These are phyloP conservation scores for Rhizophagus sp. DNA, from an alignment of 192 early-diverging fungal species.

Conservation along the genomic window DNA sequence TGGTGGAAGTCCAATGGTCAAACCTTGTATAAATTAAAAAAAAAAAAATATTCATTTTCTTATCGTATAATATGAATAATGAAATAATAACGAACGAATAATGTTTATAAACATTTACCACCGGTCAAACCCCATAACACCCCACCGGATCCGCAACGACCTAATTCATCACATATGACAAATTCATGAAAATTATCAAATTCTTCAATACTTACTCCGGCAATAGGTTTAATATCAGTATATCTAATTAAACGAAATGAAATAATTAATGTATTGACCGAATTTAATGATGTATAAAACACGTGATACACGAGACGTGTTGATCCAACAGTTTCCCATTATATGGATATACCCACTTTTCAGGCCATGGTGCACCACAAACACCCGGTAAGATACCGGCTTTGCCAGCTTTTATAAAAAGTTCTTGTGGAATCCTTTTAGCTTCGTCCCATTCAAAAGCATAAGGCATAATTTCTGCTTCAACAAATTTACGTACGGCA, in stretches of 20 bases:
- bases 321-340: too few species aligned
- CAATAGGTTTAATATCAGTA: slow-evolving; percentile 36
- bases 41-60: too few species aligned
- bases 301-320: not conserved
- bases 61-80: not conserved
- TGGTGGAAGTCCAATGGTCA: slow-evolving; percentile 76
- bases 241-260: not conserved
- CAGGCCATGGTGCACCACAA: slow-evolving; percentile 42
- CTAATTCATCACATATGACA: slow-evolving; percentile 78
- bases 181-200: slow-evolving; percentile 73
- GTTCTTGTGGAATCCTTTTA: slow-evolving; percentile 68
- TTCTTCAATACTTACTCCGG: slow-evolving; percentile 53
- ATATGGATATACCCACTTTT: slow-evolving; percentile 1
- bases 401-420: slow-evolving; percentile 75
- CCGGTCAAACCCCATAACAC: slow-evolving; percentile 78
- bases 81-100: slow-evolving; percentile 1
- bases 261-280: not conserved
- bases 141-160: slow-evolving; percentile 81
- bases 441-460: slow-evolving; percentile 83
- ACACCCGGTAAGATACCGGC: slow-evolving; percentile 72
- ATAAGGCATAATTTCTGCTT: slow-evolving; percentile 75
- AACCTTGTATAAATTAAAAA: slow-evolving; percentile 35
- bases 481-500: slow-evolving; percentile 71
- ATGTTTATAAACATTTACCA: slow-evolving; percentile 44
- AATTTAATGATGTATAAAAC: not conserved